Evolutionary conservation across 345 rosid genomes (phyloP).

Genomic region (Eutrema yunnanense): DNA sequence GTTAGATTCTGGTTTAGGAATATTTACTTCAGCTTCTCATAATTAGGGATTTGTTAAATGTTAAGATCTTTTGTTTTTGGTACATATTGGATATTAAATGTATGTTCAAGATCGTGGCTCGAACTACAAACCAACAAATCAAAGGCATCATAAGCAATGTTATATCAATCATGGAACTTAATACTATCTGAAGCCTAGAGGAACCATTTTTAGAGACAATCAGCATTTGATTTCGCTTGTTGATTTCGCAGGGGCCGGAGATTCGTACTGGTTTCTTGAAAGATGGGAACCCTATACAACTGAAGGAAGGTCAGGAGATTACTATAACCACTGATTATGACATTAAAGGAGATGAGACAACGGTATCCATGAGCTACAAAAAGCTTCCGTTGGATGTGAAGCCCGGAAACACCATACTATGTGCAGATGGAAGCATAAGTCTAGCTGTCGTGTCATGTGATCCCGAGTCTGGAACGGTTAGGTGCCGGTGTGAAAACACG

Average conservation of each 20-base stretch:
- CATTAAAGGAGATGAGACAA: slow-evolving; percentile 60
- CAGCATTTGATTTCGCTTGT: background rate
- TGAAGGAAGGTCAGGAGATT: slow-evolving; percentile 61
- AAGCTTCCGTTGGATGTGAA: slow-evolving; percentile 70
- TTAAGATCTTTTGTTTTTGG: background rate
- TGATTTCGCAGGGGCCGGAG: slow-evolving; percentile 53
- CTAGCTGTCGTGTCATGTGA: slow-evolving; percentile 69
- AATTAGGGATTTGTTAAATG: background rate
- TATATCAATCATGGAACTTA: background rate
- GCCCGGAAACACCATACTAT: slow-evolving; percentile 70
- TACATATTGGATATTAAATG: background rate
- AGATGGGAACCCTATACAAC: slow-evolving; percentile 55
- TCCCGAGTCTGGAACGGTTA: slow-evolving; percentile 62
- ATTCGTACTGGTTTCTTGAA: slow-evolving; percentile 64
- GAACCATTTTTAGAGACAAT: background rate
- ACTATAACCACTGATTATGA: slow-evolving; percentile 67
- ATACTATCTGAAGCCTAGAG: background rate
- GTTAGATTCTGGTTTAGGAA: no score
- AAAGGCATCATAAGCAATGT: background rate
- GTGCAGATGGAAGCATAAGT: slow-evolving; percentile 86
- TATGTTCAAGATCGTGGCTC: background rate
- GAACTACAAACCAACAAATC: background rate
- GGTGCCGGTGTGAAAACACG: slow-evolving; percentile 80
- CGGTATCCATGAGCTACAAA: slow-evolving; percentile 85
- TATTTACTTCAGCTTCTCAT: no score